These are phyloP conservation scores for Acarospora socialis DNA, from an alignment of 2,329 filamentous ascomycete genomes.

Conservation along the genomic window DNA sequence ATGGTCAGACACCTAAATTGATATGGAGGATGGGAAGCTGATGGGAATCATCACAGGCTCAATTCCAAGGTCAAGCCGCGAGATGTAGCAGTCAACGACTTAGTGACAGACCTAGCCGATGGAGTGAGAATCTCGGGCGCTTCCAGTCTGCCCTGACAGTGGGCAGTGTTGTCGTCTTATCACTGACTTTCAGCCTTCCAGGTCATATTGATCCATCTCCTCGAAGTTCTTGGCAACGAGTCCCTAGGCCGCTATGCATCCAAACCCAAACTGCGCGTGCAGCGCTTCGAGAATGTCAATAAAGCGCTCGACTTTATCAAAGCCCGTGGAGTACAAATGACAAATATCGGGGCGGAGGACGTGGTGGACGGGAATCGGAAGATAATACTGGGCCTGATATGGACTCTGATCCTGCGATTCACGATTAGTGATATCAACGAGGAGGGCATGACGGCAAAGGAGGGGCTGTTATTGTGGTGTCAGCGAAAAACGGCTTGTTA, in stretches of 20 bases:
- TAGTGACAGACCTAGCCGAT: conserved; percentile 82
- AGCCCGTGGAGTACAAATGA: conserved; percentile 83
- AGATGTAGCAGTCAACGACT: conserved; percentile 66
- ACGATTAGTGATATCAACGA: conserved; percentile 98
- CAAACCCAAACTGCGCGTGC: conserved; percentile 88
- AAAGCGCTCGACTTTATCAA: conserved; percentile 89
- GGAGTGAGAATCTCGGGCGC: conserved; percentile 49
- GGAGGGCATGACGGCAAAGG: conserved; percentile 94
- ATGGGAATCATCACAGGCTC: conserved; percentile 44
- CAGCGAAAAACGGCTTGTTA: conserved; percentile 98
- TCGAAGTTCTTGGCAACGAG: conserved; percentile 89
- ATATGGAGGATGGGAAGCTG: too few species aligned
- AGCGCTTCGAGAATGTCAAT: conserved; percentile 97
- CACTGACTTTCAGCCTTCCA: conserved; percentile 23
- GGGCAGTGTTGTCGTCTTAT: conserved; percentile 4
- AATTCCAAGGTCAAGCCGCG: conserved; percentile 84
- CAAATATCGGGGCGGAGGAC: conserved; percentile 95
- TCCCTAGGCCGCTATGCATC: conserved; percentile 93
- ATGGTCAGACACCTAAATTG: conserved; percentile 56
- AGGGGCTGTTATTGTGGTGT: conserved; percentile 90
- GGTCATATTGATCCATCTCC: conserved; percentile 90
- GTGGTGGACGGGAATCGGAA: conserved; percentile 96
- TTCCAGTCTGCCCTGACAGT: conserved; percentile 1
- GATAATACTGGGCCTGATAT: conserved; percentile 93
- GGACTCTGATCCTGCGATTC: conserved; percentile 94